phyloP scores from a whole-genome alignment of 352 stramenopile species.

The Globisporangium cederbergense region DNA sequence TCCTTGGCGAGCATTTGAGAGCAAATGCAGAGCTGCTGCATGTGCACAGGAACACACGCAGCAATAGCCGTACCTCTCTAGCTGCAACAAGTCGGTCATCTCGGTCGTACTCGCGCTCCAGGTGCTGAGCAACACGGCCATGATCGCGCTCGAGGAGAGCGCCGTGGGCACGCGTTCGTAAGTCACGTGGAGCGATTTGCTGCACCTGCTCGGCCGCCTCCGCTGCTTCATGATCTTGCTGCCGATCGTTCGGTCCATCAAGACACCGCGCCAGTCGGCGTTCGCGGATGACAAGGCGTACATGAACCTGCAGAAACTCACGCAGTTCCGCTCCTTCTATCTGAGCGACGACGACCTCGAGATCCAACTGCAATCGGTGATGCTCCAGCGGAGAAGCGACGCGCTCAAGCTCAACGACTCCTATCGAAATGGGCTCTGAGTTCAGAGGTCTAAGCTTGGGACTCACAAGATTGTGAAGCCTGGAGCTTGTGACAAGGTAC shows the following conservation, averaged over 20 bases:
- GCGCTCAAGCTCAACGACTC: neutral
- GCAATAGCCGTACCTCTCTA: conserved; percentile 88
- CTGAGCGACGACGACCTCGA: conserved; percentile 71
- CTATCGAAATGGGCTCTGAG: neutral
- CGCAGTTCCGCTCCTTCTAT: conserved; percentile 97
- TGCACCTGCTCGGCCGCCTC: conserved; percentile 95
- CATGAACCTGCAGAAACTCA: conserved; percentile 90
- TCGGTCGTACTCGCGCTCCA: conserved; percentile 92
- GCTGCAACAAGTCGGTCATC: conserved; percentile 93
- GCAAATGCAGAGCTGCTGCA: no score
- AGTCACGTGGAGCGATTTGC: conserved; percentile 81
- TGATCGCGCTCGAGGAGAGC: conserved; percentile 85
- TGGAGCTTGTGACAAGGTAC: no score
- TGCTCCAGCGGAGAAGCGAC: conserved; percentile 3
- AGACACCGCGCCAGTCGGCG: conserved; percentile 69
- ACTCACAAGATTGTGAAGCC: no score
- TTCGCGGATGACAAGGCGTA: conserved; percentile 87
- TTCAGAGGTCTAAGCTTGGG: neutral
- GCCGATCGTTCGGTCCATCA: conserved; percentile 96
- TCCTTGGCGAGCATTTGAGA: no score
- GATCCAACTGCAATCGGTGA: neutral
- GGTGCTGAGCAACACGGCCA: conserved; percentile 93
- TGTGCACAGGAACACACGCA: no score
- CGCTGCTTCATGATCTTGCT: conserved; percentile 96
- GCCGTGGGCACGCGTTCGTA: conserved; percentile 68